Base-by-base conservation (phyloP, 352 stramenopile genomes). In the Phytophthora macrochlamydospora region DNA sequence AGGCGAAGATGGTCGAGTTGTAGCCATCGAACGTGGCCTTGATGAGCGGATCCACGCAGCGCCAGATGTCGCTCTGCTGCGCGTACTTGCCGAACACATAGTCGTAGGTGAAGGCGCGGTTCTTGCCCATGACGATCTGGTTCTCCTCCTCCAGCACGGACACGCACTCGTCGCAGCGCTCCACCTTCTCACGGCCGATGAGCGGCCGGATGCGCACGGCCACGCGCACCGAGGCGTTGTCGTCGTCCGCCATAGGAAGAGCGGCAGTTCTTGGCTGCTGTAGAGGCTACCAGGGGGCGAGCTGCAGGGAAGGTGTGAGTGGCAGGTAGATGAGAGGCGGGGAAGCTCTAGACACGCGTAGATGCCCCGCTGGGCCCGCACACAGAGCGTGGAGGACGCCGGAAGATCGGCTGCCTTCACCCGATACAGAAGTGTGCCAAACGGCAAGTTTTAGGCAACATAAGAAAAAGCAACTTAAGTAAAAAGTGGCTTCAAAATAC, bases 1-100 rank as follows among this genome's bases (percentile, higher is more conserved):
- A 97, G 14, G 89, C 89, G 62, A 97, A 95, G 71, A 97, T 91
- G 29, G 90, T 97, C 3, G 89, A 82, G 76, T 97, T 97, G 75
- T 97, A 97, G 33, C 90, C 90, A 51, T 97, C 87, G 49, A 97
- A 94, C 8, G 79, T 85, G n/a, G 86, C 78, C 32, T 85, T 73
- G 42, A 94, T 83, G 37, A 96, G 82, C 59, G 88, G 88, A 32
- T 91, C 82, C 42, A 96, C 87, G 65, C 88, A 94, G 49, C 67
- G 62, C 84, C 86, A 97, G 51, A 97, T 90, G 70, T 96, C 89
- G 61, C 84, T 81, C 76, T 97, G 89, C 59, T 90, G 79, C 45
- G 85, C 79, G 67, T 93, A 87, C 70, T 92, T 89, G 57, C 87
- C 83, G 71, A 90, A 97, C 29, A 93, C 86, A 71, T 97, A 93